These are phyloP conservation scores for Sisymbrium altissimum DNA, from an alignment of 345 rosid species.

Conservation along the genomic window DNA sequence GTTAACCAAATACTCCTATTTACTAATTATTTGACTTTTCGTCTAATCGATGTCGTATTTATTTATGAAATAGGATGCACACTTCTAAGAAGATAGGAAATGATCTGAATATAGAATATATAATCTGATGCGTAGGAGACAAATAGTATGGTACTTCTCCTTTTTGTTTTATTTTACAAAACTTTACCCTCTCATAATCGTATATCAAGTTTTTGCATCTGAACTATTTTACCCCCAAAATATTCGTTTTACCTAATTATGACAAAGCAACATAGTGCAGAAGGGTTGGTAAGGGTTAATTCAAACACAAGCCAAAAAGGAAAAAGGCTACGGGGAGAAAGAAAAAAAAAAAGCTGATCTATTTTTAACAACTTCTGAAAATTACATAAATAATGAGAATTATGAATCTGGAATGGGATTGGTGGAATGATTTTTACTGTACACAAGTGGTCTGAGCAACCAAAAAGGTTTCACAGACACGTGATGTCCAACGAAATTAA, in stretches of 20 bases:
- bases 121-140: background rate
- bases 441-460: conserved; percentile 24
- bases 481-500: conserved; percentile 14
- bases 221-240: background rate
- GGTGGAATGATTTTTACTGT: conserved; percentile 16
- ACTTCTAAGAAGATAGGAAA: background rate
- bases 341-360: background rate
- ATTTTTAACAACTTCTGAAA: background rate
- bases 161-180: background rate
- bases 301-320: background rate
- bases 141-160: background rate
- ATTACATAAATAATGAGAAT: background rate
- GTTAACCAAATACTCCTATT: background rate
- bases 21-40: background rate
- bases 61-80: background rate
- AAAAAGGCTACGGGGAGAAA: background rate
- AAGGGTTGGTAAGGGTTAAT: background rate
- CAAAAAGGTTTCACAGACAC: conserved; percentile 20
- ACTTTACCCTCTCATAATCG: background rate
- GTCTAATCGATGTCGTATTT: too few relatives aligned
- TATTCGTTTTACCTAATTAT: background rate
- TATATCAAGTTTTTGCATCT: background rate
- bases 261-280: background rate
- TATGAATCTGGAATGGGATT: conserved; percentile 9
- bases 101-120: background rate